Evolutionary conservation across 331 rosid genomes (phyloP), one percentile per base, ranked within the genome.

Genomic region (Spiraea crenata): DNA sequence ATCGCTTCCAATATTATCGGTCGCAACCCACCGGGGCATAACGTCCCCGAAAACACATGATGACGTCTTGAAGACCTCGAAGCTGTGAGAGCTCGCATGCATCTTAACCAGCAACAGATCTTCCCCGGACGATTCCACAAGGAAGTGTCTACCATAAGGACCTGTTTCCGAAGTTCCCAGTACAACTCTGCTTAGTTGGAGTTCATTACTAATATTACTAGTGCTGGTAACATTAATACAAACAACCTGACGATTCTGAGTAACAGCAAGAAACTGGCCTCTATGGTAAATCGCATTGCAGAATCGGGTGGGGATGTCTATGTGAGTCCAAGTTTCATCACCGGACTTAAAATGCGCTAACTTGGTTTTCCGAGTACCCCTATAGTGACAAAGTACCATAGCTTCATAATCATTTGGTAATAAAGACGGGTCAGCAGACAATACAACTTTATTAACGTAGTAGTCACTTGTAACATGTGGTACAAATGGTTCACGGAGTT

Each of bases 351-450:
- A 34, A 49, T 67, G 37, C 13, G 72, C 72, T 6, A 67, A 25
- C 2, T 25, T 25, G 31, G 5, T 3, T 50, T 5, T 11, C 37
- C 42, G 3, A 5, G 42, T 51, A 37, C 31, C 47, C 1, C n/a
- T 3, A 8, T 47, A 2, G 51, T 67, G 37, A 5, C 1, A 50
- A 41, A 50, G 14, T n/a, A 7, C 72, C 42, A 67, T 37, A 67
- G 41, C 60, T 19, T 50, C 38, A 38, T 67, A 67, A 19, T 50
- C 60, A n/a, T 51, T 17, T 9, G 72, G 72, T 49, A 2, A 49
- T 60, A 67, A 50, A 67, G 31, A 3, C n/a, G 72, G 71, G 60
- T 50, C 31, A 2, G 72, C 72, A 35, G 72, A 67, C 17, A 67
- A 4, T 11, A 50, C 72, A n/a, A 67, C 72, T 25, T 66, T 66